Conservation (phyloP, 306 rosid species). For the Malus sylvestris region DNA sequence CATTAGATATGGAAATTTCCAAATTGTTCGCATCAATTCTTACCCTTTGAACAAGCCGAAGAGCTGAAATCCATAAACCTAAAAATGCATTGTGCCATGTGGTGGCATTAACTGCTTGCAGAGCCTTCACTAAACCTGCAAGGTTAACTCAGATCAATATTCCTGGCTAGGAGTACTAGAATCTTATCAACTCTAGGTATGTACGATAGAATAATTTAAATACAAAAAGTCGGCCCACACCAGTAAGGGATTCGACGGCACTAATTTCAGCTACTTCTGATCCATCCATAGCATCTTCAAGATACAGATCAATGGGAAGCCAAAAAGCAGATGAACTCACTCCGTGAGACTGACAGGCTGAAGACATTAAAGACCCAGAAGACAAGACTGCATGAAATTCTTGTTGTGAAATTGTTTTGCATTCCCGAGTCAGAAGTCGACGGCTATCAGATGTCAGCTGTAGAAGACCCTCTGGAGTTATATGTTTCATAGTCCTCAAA, state of each 20-base stretch:
- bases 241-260: conserved; percentile 64
- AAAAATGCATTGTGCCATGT: conserved; percentile 79
- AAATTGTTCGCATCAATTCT: conserved; percentile 20
- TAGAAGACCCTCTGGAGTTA: conserved; percentile 48
- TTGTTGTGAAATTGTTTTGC: conserved; percentile 40
- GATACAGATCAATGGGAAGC: conserved; percentile 87
- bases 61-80: conserved; percentile 84
- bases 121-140: conserved; percentile 75
- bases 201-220: not conserved
- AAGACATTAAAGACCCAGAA: conserved; percentile 42
- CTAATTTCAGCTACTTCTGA: conserved; percentile 50
- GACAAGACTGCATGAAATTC: conserved; percentile 47
- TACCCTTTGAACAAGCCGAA: conserved; percentile 92
- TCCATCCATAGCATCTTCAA: conserved; percentile 86
- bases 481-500: conserved; percentile 52
- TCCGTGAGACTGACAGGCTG: conserved; percentile 49
- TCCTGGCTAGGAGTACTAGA: conserved; percentile 3
- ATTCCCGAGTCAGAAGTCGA: conserved; percentile 31
- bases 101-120: conserved; percentile 64
- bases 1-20: not conserved
- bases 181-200: not conserved
- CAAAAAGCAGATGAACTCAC: conserved; percentile 61
- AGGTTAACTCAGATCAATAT: conserved; percentile 24
- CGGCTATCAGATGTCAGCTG: conserved; percentile 46
- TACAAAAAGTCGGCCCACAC: conserved; percentile 30